Base-by-base conservation (phyloP, 1,139 yeast genomes). In the Pichia sorboxylosa region DNA sequence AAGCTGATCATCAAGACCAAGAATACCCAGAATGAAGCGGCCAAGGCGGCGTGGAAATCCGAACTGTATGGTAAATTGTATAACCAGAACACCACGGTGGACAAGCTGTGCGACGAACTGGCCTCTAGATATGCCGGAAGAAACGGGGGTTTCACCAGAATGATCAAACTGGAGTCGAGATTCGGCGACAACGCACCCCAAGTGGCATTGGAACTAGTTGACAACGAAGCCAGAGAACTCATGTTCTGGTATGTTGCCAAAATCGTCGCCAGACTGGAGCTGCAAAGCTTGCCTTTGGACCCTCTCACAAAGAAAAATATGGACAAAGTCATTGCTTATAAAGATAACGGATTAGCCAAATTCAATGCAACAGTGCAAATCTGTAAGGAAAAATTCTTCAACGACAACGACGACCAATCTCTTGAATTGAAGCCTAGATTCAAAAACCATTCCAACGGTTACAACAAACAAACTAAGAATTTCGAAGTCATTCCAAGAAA, bases 101-200 rank as follows among this genome's bases (percentile, higher is more conserved):
- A 79, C 16, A 84, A 80, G 52, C 59, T 90, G 29, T 63, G 81
- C 38, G 66, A 64, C 13, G 85, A 73, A 30, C 61, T 85, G 29
- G 70, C 72, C 4, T 59, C 67, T 26, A 65, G 94, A 44, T 87
- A 81, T 51, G 54, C 63, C 7, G 50, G 58, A 21, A 68, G 95
- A 55, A 53, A 59, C 1, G 82, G 84, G 40, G 97, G 97, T 2
- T 90, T 78, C 60, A 85, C 97, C 11, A 70, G 98, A 43, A 73
- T 87, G 38, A 61, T 87, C 44, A 76, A 73, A 47, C 63, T 92
- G 42, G 97, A 90, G 55, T 85, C 92, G 21, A 67, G 98, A 46
- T 58, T 79, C 33, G 92, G 90, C 44, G 98, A 92, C 54, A 80
- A 78, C 43, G 95, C 97, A 0, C 90, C 92, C 16, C 90, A 82